These are phyloP conservation scores for Ogataea wickerhamii DNA, from an alignment of 805 yeast genomes.

Conservation along the genomic window DNA sequence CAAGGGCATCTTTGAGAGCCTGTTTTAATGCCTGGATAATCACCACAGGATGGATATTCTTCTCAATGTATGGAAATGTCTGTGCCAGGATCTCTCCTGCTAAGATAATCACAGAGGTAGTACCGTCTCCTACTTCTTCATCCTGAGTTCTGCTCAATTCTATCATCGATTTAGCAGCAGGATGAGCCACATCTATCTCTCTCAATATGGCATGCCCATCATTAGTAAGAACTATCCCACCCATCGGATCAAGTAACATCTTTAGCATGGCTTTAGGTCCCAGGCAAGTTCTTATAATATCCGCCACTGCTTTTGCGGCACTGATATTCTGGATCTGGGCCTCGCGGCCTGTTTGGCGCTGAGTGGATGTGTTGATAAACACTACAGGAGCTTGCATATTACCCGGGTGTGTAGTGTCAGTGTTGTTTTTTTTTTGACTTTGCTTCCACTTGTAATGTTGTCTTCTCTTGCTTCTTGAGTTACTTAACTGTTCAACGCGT, in stretches of 20 bases:
- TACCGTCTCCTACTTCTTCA: conserved; percentile 91
- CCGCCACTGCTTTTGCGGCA: conserved; percentile 99
- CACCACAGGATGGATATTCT: conserved; percentile 94
- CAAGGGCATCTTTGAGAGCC: conserved; percentile 87
- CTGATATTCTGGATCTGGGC: conserved; percentile 97
- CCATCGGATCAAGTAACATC: conserved; percentile 95
- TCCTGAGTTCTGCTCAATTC: conserved; percentile 96
- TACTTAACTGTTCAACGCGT: no score
- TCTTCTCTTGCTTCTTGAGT: no score
- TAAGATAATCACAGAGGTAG: conserved; percentile 92
- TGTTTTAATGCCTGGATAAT: conserved; percentile 90
- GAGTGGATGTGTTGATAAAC: conserved; percentile 81
- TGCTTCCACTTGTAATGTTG: no score
- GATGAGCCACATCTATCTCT: conserved; percentile 96
- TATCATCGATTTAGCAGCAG: conserved; percentile 98
- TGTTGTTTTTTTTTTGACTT: no score
- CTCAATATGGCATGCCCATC: conserved; percentile 98
- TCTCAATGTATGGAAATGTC: conserved; percentile 89
- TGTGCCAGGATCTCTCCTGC: conserved; percentile 98
- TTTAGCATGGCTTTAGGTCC: conserved; percentile 99
- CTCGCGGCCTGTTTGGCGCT: conserved; percentile 93
- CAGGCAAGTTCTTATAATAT: conserved; percentile 93
- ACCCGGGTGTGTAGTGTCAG: neutral
- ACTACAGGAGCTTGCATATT: conserved; percentile 82
- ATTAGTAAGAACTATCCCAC: conserved; percentile 93